Evolutionary conservation across 352 stramenopile species (phyloP), one percentile per base, ranked within the genome.

Genomic region (Phytopythium litorale): DNA sequence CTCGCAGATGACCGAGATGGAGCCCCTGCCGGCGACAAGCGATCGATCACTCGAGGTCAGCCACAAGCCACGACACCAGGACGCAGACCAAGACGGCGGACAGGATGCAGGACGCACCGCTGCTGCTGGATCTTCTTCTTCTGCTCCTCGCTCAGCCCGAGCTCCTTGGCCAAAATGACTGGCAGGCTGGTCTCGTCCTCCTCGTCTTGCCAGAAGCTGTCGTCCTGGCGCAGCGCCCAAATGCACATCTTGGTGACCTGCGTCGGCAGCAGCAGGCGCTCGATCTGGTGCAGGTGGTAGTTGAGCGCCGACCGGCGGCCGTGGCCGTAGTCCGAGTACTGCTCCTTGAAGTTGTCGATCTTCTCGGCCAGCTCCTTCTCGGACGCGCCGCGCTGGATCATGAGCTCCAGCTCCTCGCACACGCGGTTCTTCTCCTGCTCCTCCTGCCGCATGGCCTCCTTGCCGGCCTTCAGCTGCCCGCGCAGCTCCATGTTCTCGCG

Each of bases 261-360:
- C 37, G 92, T 98, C 42, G 92, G 92, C 74, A 97, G 75, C n/a
- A 98, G 74, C 52, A 98, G 72, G 58, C 96, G 90, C 64, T 96
- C 80, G 57, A 98, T 96, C 72, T 98, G 94, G 70, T 97, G 92
- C 72, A 98, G 79, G 62, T 98, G 95, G 63, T 93, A 96, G 56
- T 78, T 82, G 53, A 94, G 68, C 58, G 89, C 88, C 42, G 89
- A 96, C 46, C 90, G 81, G 35, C 94, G 87, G 48, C 91, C 89
- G 63, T 92, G 84, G 25, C 94, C 94, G 73, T 98, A 98, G 74
- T 94, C 83, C 65, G 80, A 91, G 73, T 93, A 94, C 72, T 93
- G 84, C 71, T 98, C 94, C 38, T 96, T 97, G 69, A 97, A 98
- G 67, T 97, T 98, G 76, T 98, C 90, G 50, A 98, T 97, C 72